Conservation (phyloP, 1,139 yeast genomes). For the Yamadazyma triangularis region DNA sequence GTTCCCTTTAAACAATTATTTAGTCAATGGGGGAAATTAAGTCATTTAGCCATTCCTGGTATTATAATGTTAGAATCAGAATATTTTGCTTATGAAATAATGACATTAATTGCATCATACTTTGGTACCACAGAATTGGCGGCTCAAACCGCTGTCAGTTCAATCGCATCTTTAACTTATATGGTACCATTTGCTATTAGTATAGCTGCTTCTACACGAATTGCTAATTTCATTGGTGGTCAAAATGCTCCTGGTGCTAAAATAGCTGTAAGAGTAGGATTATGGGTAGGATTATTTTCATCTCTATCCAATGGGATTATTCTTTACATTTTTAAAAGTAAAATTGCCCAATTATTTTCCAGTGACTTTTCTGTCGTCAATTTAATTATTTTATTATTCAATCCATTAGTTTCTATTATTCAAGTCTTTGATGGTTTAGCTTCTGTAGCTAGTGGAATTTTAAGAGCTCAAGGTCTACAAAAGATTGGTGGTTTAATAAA, state of each 20-base stretch:
- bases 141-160: conserved; percentile 83
- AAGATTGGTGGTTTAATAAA: conserved; percentile 78
- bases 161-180: conserved; percentile 73
- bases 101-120: conserved; percentile 69
- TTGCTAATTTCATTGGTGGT: conserved; percentile 86
- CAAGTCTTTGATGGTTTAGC: conserved; percentile 81
- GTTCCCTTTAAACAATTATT: conserved; percentile 42
- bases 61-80: conserved; percentile 72
- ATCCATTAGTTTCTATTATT: conserved; percentile 66
- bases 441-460: conserved; percentile 77
- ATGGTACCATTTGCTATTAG: conserved; percentile 90
- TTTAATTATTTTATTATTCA: conserved; percentile 44
- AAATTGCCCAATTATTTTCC: conserved; percentile 66
- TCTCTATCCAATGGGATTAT: conserved; percentile 55
- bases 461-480: conserved; percentile 86
- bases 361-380: conserved; percentile 60
- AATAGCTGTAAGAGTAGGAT: conserved; percentile 60
- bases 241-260: conserved; percentile 59
- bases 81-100: conserved; percentile 66
- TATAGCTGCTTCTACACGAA: conserved; percentile 81
- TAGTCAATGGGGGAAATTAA: conserved; percentile 56
- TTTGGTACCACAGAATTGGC: conserved; percentile 83
- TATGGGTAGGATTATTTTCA: conserved; percentile 51
- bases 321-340: conserved; percentile 46
- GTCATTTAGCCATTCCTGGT: conserved; percentile 65